Evolutionary conservation across 352 stramenopile species (phyloP).

Genomic region (Pseudoperonospora humuli): DNA sequence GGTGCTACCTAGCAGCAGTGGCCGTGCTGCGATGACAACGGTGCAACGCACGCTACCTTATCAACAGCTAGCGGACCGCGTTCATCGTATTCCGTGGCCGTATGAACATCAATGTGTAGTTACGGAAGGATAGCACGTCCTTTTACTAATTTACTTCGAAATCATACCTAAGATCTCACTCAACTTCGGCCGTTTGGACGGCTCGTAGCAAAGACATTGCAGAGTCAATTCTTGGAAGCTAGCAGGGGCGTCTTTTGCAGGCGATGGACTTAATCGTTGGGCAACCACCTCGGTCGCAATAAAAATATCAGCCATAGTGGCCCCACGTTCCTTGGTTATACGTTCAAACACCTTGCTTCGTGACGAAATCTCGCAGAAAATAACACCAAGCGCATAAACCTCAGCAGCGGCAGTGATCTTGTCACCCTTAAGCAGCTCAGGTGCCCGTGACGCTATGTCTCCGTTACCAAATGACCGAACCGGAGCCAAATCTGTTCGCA

Average conservation of each 20-base stretch:
- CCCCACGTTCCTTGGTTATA: slow-evolving; percentile 35
- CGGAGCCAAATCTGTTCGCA: slow-evolving; percentile 36
- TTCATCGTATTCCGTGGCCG: slow-evolving; percentile 54
- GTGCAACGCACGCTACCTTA: slow-evolving; percentile 62
- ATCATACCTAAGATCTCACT: slow-evolving; percentile 32
- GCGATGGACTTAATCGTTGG: slow-evolving; percentile 32
- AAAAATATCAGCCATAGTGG: slow-evolving; percentile 53
- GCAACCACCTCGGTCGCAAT: slow-evolving; percentile 46
- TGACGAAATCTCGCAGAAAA: slow-evolving; percentile 66
- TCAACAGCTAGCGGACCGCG: slow-evolving; percentile 47
- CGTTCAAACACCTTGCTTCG: slow-evolving; percentile 37
- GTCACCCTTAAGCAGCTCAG: slow-evolving; percentile 47
- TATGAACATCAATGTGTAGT: slow-evolving; percentile 23
- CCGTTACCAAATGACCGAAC: slow-evolving; percentile 43
- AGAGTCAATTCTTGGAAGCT: slow-evolving; percentile 34
- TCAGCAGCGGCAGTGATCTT: slow-evolving; percentile 41
- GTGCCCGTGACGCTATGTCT: slow-evolving; percentile 46
- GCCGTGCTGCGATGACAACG: slow-evolving; percentile 73
- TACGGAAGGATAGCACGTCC: slow-evolving; percentile 13
- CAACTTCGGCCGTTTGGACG: slow-evolving; percentile 35
- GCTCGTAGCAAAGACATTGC: slow-evolving; percentile 43
- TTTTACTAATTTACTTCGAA: slow-evolving; percentile 19
- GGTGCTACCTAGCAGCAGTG: slow-evolving; percentile 80
- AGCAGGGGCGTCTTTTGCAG: slow-evolving; percentile 33
- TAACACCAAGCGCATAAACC: slow-evolving; percentile 62